These are phyloP conservation scores for Salix arbutifolia DNA, from an alignment of 345 rosid species.

Conservation along the genomic window DNA sequence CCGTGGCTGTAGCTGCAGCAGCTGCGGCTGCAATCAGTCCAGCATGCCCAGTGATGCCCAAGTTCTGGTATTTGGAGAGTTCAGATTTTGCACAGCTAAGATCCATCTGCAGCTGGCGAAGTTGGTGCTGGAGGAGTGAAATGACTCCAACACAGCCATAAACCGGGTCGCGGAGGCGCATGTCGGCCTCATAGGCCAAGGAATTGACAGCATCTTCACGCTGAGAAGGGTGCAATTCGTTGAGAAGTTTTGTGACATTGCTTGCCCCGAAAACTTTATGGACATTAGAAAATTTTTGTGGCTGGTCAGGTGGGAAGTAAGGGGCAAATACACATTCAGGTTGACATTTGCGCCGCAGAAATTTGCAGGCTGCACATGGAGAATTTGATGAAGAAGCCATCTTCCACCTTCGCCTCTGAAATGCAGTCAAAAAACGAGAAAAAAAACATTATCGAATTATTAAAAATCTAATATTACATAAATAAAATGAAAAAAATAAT, in stretches of 20 bases:
- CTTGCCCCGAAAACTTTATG: slow-evolving; percentile 32
- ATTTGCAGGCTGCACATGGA: slow-evolving; percentile 33
- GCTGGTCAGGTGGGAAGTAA: slow-evolving; percentile 33
- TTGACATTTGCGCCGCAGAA: slow-evolving; percentile 27
- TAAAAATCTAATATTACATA: too few relatives aligned
- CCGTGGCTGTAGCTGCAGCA: slow-evolving; percentile 43
- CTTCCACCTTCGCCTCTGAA: slow-evolving; percentile 7
- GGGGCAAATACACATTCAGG: slow-evolving; percentile 31
- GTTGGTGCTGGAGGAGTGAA: slow-evolving; percentile 30
- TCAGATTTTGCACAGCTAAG: slow-evolving; percentile 29
- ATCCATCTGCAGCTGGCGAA: slow-evolving; percentile 32
- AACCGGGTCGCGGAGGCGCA: slow-evolving; percentile 31
- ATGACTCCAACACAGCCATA: slow-evolving; percentile 32
- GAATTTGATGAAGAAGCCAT: slow-evolving; percentile 30
- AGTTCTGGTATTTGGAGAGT: slow-evolving; percentile 29
- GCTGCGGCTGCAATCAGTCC: slow-evolving; percentile 62
- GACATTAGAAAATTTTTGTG: slow-evolving; percentile 27
- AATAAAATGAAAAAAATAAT: neutral
- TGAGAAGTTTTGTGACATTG: slow-evolving; percentile 25
- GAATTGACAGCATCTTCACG: slow-evolving; percentile 32
- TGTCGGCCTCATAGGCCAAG: slow-evolving; percentile 29
- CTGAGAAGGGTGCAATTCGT: slow-evolving; percentile 32
- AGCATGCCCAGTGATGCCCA: slow-evolving; percentile 43
- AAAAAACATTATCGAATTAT: neutral
- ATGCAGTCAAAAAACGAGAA: neutral